Conservation (phyloP, 257 asterid species). For the Osmanthus fragrans region DNA sequence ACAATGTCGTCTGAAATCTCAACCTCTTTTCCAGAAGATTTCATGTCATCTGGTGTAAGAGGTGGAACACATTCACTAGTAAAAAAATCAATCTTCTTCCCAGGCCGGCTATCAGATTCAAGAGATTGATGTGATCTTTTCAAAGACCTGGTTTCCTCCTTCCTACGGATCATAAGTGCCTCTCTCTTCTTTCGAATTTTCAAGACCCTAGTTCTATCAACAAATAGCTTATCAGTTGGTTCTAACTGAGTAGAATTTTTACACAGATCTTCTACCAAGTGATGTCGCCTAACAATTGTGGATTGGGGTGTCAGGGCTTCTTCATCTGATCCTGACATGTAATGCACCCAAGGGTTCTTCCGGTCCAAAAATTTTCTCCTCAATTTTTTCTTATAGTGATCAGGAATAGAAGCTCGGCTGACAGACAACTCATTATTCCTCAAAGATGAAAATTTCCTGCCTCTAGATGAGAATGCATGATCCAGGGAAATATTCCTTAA, state of each 20-base stretch:
- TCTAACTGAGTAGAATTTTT: conserved; percentile 25
- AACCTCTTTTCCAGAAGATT: conserved; percentile 32
- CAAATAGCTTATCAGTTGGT: conserved; percentile 27
- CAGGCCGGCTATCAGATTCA: conserved; percentile 32
- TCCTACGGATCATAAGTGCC: conserved; percentile 22
- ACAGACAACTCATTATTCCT: conserved; percentile 44
- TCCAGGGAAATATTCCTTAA: conserved; percentile 32
- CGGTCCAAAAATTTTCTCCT: conserved; percentile 36
- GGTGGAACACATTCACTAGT: conserved; percentile 22
- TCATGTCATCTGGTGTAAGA: conserved; percentile 28
- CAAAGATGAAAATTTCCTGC: conserved; percentile 54
- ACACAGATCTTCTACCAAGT: conserved; percentile 27
- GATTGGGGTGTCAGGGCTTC: conserved; percentile 35
- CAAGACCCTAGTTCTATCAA: conserved; percentile 32
- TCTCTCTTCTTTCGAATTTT: conserved; percentile 39
- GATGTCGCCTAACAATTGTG: conserved; percentile 30
- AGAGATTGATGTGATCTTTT: conserved; percentile 32
- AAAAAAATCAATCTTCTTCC: conserved; percentile 31
- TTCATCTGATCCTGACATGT: conserved; percentile 40
- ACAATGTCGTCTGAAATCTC: conserved; percentile 30
- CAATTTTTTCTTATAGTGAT: conserved; percentile 31
- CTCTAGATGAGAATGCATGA: conserved; percentile 37
- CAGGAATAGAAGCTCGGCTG: conserved; percentile 37
- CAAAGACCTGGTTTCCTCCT: conserved; percentile 33
- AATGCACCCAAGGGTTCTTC: conserved; percentile 38